Base-by-base conservation (phyloP, 768 basidiomycete species). In the Russula sp. region DNA sequence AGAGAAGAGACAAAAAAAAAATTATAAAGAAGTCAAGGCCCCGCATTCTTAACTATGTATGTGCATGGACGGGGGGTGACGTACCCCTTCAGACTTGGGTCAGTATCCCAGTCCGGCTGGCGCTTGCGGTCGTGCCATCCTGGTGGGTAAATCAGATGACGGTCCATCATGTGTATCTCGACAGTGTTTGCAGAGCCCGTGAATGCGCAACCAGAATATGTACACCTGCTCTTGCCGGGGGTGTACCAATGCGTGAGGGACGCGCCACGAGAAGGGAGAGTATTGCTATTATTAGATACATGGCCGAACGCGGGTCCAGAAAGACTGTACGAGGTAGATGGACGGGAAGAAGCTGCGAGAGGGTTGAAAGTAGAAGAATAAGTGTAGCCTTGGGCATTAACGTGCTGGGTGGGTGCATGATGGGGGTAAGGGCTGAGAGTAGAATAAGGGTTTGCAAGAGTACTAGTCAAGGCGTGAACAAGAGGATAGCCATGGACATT, bases 141-240 rank as follows among this genome's bases (percentile, higher is more conserved):
- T 49, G 82, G 80, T 27, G 92, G 91, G 66, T 84, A 91, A 52
- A 93, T 84, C 48, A 94, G 78, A 72, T 94, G 91, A n/a, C 91
- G 80, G 68, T 93, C 91, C 91, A 92, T 93, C 84, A 85, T 87
- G 70, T 94, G 92, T 34, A 77, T 79, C 72, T 92, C 87, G 16
- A 92, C 82, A 31, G 83, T 76, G 71, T 89, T 89, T 45, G 77
- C 75, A 4, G 89, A 86, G 39, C 88, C 91, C 44, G 76, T 76
- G 68, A 90, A 94, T 6, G 72, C 68, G 71, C 91, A 94, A n/a
- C 79, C 79, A 48, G 75, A 77, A 68, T 87, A 78, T 8, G 80
- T 79, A 71, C 90, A 92, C 58, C 80, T 79, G 65, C 66, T 71
- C 67, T 77, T 79, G 4, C 90, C 90, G 45, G 83, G 70, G 60